phyloP scores from a whole-genome alignment of 352 stramenopile species.

The Pseudoperonospora humuli region DNA sequence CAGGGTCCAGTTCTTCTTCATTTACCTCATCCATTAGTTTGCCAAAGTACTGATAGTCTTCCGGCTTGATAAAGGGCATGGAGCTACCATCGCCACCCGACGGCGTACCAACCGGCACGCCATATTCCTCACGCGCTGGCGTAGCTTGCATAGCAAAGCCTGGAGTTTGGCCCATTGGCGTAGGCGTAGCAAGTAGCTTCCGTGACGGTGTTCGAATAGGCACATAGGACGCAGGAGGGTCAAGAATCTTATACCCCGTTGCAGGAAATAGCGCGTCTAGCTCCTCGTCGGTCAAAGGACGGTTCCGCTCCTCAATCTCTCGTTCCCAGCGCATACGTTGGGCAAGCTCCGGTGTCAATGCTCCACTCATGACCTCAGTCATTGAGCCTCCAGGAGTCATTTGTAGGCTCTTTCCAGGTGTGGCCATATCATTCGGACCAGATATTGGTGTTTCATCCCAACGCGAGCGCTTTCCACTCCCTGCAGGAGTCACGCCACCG shows the following conservation, averaged over 20 bases:
- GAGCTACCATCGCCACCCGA: slow-evolving; percentile 58
- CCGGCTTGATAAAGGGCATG: slow-evolving; percentile 97
- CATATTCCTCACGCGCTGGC: slow-evolving; percentile 74
- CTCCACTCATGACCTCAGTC: slow-evolving; percentile 52
- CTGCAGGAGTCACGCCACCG: slow-evolving; percentile 43
- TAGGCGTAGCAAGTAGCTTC: slow-evolving; percentile 94
- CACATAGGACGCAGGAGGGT: slow-evolving; percentile 92
- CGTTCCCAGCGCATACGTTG: slow-evolving; percentile 92
- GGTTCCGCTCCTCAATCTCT: slow-evolving; percentile 96
- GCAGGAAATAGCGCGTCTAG: slow-evolving; percentile 95
- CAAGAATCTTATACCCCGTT: slow-evolving; percentile 93
- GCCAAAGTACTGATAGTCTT: slow-evolving; percentile 98
- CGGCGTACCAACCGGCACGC: slow-evolving; percentile 53
- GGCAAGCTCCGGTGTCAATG: slow-evolving; percentile 84
- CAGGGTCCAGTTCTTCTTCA: slow-evolving; percentile 81
- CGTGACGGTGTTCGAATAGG: slow-evolving; percentile 92
- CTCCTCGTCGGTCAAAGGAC: slow-evolving; percentile 92
- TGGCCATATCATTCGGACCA: slow-evolving; percentile 34
- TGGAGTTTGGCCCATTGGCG: slow-evolving; percentile 89
- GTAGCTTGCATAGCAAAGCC: slow-evolving; percentile 85
- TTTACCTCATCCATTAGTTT: slow-evolving; percentile 92
- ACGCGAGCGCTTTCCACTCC: slow-evolving; percentile 82
- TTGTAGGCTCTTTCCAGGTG: slow-evolving; percentile 38
- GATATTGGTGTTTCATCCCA: slow-evolving; percentile 95
- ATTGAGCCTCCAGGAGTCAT: slow-evolving; percentile 70